Conservation (phyloP, 2,329 filamentous ascomycete species). For the Diaporthe sp. region DNA sequence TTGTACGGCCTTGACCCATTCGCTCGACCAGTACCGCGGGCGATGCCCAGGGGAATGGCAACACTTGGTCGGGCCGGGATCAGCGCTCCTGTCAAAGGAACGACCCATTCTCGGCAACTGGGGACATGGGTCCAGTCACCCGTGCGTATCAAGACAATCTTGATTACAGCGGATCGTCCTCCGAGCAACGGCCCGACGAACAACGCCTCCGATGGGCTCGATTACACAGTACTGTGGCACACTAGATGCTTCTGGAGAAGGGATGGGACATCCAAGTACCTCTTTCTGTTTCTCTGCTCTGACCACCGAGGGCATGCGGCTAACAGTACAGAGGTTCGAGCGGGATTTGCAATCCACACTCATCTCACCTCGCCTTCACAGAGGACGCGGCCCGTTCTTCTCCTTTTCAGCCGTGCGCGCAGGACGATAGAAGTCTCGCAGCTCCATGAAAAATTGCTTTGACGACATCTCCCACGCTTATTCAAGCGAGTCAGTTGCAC, state of each 20-base stretch:
- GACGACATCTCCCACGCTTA: not conserved
- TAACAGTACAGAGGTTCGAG: not conserved
- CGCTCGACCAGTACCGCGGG: too few species aligned
- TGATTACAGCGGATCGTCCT: constrained; percentile 2
- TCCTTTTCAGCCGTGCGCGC: not conserved
- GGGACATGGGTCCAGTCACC: constrained; percentile 3
- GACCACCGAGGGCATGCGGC: not conserved
- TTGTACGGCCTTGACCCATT: too few species aligned
- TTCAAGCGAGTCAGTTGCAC: not conserved
- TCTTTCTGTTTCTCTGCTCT: not conserved
- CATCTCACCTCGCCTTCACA: not conserved
- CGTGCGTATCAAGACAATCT: constrained; percentile 20
- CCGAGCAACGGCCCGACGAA: not conserved
- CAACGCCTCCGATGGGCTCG: not conserved
- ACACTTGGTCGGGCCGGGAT: not conserved
- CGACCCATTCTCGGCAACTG: constrained; percentile 6
- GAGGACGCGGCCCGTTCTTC: too few species aligned
- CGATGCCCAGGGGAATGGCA: too few species aligned
- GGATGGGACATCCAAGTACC: not conserved
- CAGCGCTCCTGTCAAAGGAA: constrained; percentile 14
- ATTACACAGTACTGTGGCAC: too few species aligned
- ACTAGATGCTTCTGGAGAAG: not conserved
- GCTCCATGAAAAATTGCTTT: not conserved
- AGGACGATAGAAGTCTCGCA: not conserved
- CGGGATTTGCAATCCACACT: not conserved